These are phyloP conservation scores for Leersia perrieri DNA, from an alignment of 176 grass and related monocot species.

Conservation along the genomic window DNA sequence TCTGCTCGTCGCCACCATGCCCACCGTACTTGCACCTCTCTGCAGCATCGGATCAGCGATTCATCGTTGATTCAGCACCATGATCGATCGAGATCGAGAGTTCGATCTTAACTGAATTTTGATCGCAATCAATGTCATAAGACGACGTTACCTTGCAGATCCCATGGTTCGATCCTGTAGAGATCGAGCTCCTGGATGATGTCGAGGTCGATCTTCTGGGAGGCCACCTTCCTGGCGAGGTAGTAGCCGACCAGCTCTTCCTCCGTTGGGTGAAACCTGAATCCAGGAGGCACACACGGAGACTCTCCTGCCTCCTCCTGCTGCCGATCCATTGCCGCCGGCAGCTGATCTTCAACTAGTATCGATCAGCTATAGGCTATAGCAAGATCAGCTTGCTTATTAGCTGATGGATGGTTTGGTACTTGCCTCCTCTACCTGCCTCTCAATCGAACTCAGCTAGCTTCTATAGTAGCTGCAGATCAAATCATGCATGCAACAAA, in stretches of 20 bases:
- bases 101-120: too few relatives aligned
- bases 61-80: too few relatives aligned
- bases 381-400: too few relatives aligned
- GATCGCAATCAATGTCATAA: too few relatives aligned
- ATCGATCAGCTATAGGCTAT: too few relatives aligned
- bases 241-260: conserved; percentile 97
- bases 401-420: background rate
- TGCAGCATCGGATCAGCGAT: too few relatives aligned
- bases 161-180: conserved; percentile 98
- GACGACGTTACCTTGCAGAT: conserved; percentile 84
- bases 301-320: conserved; percentile 21
- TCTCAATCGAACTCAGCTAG: background rate
- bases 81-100: too few relatives aligned
- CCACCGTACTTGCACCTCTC: conserved; percentile 54
- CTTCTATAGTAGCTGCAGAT: conserved; percentile 12
- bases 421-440: background rate
- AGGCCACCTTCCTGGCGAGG: conserved; percentile 78
- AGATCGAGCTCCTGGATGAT: conserved; percentile 92
- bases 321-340: conserved; percentile 37
- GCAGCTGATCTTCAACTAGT: background rate
- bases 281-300: conserved; percentile 79
- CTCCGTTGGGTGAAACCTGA: conserved; percentile 97
- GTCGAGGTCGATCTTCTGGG: conserved; percentile 86
- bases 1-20: conserved; percentile 47
- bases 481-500: background rate